A percentile compares a stretch with the other conserved stretches of the same genome.
Conservation (phyloP, 495 filamentous ascomycete species). For the Hypoxylon rickii region DNA sequence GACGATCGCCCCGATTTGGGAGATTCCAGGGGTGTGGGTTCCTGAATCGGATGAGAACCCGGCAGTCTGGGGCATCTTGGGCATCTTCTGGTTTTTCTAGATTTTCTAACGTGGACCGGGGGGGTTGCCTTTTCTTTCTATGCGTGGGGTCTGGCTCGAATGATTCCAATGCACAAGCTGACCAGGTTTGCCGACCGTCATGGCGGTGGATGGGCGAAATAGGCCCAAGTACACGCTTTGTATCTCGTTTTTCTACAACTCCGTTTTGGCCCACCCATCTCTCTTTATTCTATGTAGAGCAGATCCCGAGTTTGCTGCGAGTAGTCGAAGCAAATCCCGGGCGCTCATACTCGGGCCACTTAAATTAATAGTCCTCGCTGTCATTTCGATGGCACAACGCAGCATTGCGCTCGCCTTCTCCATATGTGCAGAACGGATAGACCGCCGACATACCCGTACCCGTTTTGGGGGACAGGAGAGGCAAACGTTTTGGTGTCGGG, state of each 20-base stretch:
- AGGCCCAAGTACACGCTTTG: conserved; percentile 3
- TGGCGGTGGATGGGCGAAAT: conserved; percentile 18
- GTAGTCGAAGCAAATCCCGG: conserved; percentile 26
- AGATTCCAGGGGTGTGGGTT: conserved; percentile 30
- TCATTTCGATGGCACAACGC: conserved; percentile 24
- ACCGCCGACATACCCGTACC: conserved; percentile 22
- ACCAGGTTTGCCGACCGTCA: conserved; percentile 8
- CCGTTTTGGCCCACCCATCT: not conserved
- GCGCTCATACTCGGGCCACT: conserved; percentile 18
- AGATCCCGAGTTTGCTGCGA: conserved; percentile 28
- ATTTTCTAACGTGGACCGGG: conserved; percentile 23
- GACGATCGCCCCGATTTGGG: conserved; percentile 36
- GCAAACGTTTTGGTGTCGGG: too few relatives aligned
- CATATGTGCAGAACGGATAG: conserved; percentile 15
- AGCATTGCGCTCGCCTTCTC: conserved; percentile 25
- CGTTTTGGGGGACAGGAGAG: conserved; percentile 12
- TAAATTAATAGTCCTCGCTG: conserved; percentile 27
- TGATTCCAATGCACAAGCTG: conserved; percentile 21
- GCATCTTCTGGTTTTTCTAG: conserved; percentile 33
- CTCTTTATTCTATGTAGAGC: not conserved
- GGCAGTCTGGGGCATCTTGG: conserved; percentile 39
- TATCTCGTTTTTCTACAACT: conserved; percentile 12
- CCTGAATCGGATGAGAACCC: conserved; percentile 44
- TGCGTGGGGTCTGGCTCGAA: conserved; percentile 32
- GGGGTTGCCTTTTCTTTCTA: too few relatives aligned